phyloP scores from a whole-genome alignment of 1,284 basidiomycete species.

The Cryptococcus deneoformans region DNA sequence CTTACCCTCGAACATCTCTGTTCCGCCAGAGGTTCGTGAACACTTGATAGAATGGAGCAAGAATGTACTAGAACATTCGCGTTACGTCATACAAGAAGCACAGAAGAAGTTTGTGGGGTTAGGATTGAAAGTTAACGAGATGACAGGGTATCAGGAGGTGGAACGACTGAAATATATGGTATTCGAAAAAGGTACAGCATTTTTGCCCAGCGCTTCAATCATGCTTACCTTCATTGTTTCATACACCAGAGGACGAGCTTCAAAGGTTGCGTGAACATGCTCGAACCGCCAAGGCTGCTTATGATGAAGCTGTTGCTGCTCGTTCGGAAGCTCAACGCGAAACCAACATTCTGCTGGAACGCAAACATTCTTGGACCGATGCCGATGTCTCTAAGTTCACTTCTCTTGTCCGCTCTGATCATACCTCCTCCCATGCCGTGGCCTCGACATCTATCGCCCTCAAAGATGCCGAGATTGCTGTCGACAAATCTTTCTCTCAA shows the following conservation, averaged over 20 bases:
- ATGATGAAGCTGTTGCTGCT: slow-evolving; percentile 68
- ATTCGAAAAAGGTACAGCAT: slow-evolving; percentile 67
- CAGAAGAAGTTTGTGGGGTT: slow-evolving; percentile 63
- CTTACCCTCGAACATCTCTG: slow-evolving; percentile 1
- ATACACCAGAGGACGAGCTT: slow-evolving; percentile 36
- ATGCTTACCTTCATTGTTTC: neutral
- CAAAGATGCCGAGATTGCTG: slow-evolving; percentile 65
- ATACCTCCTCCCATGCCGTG: slow-evolving; percentile 75
- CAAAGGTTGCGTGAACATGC: slow-evolving; percentile 58
- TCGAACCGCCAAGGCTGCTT: slow-evolving; percentile 66
- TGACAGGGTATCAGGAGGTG: slow-evolving; percentile 87
- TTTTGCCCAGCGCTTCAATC: neutral
- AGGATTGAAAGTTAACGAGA: slow-evolving; percentile 72
- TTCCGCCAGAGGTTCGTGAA: slow-evolving; percentile 9
- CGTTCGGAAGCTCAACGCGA: slow-evolving; percentile 80
- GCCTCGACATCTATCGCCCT: slow-evolving; percentile 63
- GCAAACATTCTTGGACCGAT: slow-evolving; percentile 77
- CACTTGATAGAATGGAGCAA: slow-evolving; percentile 9
- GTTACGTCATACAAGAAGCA: slow-evolving; percentile 21
- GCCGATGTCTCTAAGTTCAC: slow-evolving; percentile 79
- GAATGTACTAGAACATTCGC: slow-evolving; percentile 9
- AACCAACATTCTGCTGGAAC: slow-evolving; percentile 84
- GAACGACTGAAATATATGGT: slow-evolving; percentile 75
- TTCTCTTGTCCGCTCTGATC: slow-evolving; percentile 79
- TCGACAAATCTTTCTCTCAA: slow-evolving; percentile 77